Evolutionary conservation across 2,329 filamentous ascomycete species (phyloP), one percentile per base, ranked within the genome.

Genomic region (Pseudocercospora macadamiae): DNA sequence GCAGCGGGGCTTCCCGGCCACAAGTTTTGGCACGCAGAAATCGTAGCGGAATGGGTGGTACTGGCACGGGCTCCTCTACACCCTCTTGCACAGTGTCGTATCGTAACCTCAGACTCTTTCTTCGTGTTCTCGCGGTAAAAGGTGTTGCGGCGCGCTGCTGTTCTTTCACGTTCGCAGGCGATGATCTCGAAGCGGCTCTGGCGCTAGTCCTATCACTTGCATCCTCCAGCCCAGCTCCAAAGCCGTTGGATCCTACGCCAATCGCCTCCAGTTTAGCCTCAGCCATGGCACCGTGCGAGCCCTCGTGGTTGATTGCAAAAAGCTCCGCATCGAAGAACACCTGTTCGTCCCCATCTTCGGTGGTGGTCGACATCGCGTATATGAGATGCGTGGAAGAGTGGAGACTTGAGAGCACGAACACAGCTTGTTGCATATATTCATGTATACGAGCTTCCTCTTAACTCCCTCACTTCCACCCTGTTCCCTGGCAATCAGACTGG

Each of bases 401-500:
- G 18, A 25, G 28, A 14, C 16, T 32, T 19, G 25, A 21, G 3
- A 30, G 26, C 18, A 30, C 30, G 25, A 32, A 26, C 47, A n/a
- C 47, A 26, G 42, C 12, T 53, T 42, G 12, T 39, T 19, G 26
- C 51, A 42, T 44, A 18, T 39, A 25, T 14, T 19, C 25, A 32
- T 34, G 8, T 53, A n/a, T 39, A 19, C 51, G 21, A 25, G 21
- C 18, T 53, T 14, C 18, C 48, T 36, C 26, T 9, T 28, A 26
- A 26, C 28, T 18, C 51, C n/a, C 32, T 42, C 26, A 18, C 34
- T 14, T 44, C 47, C 47, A 49, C 28, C 2, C 19, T 34, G 47
- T 49, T 49, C 47, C 47, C 47, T 49, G 26, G 47, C 47, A 53
- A 53, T 39, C 51, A 39, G 51, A 42, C 51, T 23, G 9, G 51